Percentiles rank a stretch among this genome's conserved stretches.
These are phyloP conservation scores for Xylaria polymorpha DNA, from an alignment of 2,329 filamentous ascomycete species.

Conservation along the genomic window DNA sequence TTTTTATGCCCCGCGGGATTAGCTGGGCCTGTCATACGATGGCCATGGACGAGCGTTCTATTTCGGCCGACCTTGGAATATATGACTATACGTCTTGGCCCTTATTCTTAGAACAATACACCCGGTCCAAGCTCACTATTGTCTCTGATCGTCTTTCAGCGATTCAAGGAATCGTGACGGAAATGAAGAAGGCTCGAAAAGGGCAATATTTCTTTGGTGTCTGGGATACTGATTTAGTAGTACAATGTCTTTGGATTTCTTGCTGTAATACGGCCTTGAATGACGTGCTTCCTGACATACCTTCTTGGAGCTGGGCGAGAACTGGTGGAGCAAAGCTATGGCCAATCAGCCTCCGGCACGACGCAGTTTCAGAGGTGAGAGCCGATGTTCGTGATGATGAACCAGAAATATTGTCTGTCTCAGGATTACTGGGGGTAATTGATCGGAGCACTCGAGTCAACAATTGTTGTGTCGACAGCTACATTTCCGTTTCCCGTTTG, in stretches of 20 bases:
- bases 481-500: too few species aligned
- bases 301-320: not conserved
- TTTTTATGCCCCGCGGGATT: not conserved
- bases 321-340: not conserved
- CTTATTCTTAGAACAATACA: not conserved
- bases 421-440: not conserved
- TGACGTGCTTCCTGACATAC: not conserved
- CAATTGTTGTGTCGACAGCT: not conserved
- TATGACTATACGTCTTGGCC: not conserved
- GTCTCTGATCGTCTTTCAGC: not conserved
- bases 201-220: not conserved
- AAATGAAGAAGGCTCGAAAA: not conserved
- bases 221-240: not conserved
- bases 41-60: not conserved
- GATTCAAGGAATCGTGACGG: constrained; percentile 1
- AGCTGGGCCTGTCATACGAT: not conserved
- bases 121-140: not conserved
- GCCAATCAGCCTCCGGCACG: not conserved
- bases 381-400: not conserved
- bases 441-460: not conserved
- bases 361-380: not conserved
- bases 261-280: not conserved
- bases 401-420: not conserved
- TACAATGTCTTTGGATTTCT: not conserved
- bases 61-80: not conserved